phyloP scores from a whole-genome alignment of 2,329 filamentous ascomycete species.

The Thielaviopsis euricoi region DNA sequence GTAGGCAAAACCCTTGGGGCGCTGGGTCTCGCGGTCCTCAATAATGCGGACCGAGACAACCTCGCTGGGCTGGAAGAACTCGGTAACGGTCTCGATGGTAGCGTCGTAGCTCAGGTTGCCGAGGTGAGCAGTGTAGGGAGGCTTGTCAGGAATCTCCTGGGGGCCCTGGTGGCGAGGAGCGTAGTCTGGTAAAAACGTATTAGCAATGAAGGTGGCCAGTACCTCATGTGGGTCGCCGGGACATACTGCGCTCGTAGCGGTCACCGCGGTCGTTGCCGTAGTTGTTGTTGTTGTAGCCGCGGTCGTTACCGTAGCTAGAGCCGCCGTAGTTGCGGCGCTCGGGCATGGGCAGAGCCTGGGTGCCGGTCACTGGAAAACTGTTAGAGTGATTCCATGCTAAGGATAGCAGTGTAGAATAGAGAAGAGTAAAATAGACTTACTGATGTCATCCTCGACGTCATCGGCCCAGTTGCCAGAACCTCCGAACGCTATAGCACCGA shows the following conservation, averaged over 20 bases:
- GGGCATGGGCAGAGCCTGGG: constrained; percentile 37
- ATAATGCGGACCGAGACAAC: constrained; percentile 89
- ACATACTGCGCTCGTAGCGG: constrained; percentile 3
- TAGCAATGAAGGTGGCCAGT: too few species aligned
- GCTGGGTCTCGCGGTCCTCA: constrained; percentile 83
- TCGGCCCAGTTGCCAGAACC: constrained; percentile 78
- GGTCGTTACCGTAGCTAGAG: constrained; percentile 17
- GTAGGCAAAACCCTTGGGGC: constrained; percentile 96
- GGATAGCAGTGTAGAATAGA: background rate
- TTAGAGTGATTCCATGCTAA: background rate
- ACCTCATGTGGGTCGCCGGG: background rate
- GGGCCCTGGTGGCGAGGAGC: constrained; percentile 58
- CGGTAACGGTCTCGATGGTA: constrained; percentile 62
- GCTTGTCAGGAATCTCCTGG: constrained; percentile 60
- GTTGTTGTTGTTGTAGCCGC: constrained; percentile 17
- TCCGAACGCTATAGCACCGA: constrained; percentile 25
- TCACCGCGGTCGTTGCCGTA: background rate
- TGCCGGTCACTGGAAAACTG: constrained; percentile 24
- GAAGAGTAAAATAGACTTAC: constrained; percentile 40
- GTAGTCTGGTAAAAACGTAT: constrained; percentile 28
- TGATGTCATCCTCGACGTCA: constrained; percentile 83
- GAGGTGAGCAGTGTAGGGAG: constrained; percentile 88
- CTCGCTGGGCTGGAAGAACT: constrained; percentile 73
- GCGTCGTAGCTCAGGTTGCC: constrained; percentile 96
- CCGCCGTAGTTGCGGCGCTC: constrained; percentile 26